Percentiles rank a stretch among this genome's conserved stretches.
These are phyloP conservation scores for Homolaphlyctis polyrhiza DNA, from an alignment of 371 early-diverging fungal species.

Conservation along the genomic window DNA sequence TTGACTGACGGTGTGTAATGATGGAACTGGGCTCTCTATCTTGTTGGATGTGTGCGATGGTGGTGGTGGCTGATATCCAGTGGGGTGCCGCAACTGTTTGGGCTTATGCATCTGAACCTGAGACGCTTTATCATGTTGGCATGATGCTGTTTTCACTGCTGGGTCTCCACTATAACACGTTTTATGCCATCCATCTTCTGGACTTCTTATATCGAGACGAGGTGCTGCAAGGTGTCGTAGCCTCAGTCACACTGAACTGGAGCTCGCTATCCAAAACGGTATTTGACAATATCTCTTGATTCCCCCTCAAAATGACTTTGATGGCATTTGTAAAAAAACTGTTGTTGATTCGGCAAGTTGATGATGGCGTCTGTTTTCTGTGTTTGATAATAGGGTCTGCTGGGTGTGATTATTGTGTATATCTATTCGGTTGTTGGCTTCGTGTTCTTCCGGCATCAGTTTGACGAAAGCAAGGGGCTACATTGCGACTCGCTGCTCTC, in stretches of 20 bases:
- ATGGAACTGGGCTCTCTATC: too few relatives aligned
- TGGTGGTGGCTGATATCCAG: too few relatives aligned
- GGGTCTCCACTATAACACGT: slow-evolving; percentile 36
- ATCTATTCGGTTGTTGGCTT: slow-evolving; percentile 50
- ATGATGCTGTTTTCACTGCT: slow-evolving; percentile 38
- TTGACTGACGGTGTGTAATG: too few relatives aligned
- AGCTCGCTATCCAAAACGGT: slow-evolving; percentile 45
- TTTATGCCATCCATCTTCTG: slow-evolving; percentile 48
- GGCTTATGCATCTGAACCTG: neutral
- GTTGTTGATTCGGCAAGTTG: too few relatives aligned
- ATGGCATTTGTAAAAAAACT: too few relatives aligned
- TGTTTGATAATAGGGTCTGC: slow-evolving; percentile 7
- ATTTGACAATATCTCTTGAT: too few relatives aligned
- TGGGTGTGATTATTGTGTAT: slow-evolving; percentile 48
- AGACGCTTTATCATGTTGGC: slow-evolving; percentile 31
- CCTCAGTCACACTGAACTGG: slow-evolving; percentile 50
- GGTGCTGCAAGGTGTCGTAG: slow-evolving; percentile 55
- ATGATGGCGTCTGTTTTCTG: neutral
- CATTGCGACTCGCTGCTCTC: slow-evolving; percentile 43
- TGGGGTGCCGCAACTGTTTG: too few relatives aligned
- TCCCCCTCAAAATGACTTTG: too few relatives aligned
- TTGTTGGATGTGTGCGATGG: too few relatives aligned
- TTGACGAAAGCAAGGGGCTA: slow-evolving; percentile 34
- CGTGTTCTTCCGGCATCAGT: slow-evolving; percentile 44
- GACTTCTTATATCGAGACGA: slow-evolving; percentile 57